Percentiles rank a stretch among this genome's conserved stretches.
Conservation (phyloP, 2,329 filamentous ascomycete genomes). For the Diaporthe sp. region DNA sequence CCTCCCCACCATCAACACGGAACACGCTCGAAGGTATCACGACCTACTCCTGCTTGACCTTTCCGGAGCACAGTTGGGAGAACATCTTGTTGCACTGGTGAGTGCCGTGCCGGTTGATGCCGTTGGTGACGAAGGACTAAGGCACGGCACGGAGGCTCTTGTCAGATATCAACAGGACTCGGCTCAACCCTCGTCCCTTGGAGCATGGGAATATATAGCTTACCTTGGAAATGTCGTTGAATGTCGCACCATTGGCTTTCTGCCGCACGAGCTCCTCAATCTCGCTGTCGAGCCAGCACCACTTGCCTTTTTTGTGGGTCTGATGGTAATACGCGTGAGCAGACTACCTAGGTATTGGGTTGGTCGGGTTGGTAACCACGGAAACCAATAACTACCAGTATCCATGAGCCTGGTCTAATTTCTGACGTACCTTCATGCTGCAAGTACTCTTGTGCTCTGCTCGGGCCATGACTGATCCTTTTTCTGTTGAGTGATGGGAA, state of each 20-base stretch:
- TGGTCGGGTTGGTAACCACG: too few species aligned
- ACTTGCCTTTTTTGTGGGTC: background rate
- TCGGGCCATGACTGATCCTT: background rate
- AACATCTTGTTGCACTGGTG: background rate
- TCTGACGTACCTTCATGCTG: background rate
- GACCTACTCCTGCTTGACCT: background rate
- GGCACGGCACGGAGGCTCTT: too few species aligned
- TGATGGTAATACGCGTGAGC: background rate
- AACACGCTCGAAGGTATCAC: background rate
- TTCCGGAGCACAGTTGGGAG: background rate
- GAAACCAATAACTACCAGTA: background rate
- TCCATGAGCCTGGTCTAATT: background rate
- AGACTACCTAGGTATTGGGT: too few species aligned
- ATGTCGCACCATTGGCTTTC: background rate
- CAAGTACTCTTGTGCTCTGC: background rate
- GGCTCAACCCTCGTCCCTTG: background rate
- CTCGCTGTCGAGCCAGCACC: slow-evolving; percentile 11
- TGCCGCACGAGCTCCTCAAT: background rate
- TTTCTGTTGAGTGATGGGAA: background rate
- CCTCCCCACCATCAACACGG: background rate
- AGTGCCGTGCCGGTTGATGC: background rate
- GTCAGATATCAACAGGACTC: background rate
- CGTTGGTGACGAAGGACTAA: background rate
- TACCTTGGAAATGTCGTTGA: background rate
- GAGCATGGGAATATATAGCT: background rate